A percentile compares a stretch with the other conserved stretches of the same genome.
These are phyloP conservation scores for Hypoxylon sp. DNA, from an alignment of 2,329 filamentous ascomycete genomes.

Conservation along the genomic window DNA sequence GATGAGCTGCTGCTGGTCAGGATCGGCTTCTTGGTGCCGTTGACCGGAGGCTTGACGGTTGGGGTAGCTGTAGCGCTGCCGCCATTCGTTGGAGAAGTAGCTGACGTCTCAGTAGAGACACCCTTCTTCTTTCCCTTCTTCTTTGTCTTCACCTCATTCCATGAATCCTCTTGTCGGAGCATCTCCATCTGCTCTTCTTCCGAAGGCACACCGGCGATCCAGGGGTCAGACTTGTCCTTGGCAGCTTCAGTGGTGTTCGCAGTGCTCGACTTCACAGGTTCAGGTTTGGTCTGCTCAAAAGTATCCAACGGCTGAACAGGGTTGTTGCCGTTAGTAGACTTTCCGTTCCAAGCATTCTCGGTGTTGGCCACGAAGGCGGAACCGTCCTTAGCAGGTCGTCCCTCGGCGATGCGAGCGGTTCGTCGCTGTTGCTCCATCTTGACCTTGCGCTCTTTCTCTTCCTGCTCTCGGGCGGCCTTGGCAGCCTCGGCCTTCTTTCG, in stretches of 20 bases:
- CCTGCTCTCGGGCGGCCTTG: slow-evolving; percentile 80
- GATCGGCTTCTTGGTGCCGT: slow-evolving; percentile 52
- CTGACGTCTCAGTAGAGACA: slow-evolving; percentile 55
- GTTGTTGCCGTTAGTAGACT: slow-evolving; percentile 57
- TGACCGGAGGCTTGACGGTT: slow-evolving; percentile 46
- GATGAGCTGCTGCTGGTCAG: slow-evolving; percentile 54
- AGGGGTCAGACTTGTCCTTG: slow-evolving; percentile 57
- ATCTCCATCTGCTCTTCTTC: slow-evolving; percentile 75
- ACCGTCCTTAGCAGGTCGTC: slow-evolving; percentile 86
- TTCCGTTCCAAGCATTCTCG: slow-evolving; percentile 60
- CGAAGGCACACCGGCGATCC: slow-evolving; percentile 68
- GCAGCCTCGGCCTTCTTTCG: slow-evolving; percentile 87
- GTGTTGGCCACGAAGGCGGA: slow-evolving; percentile 67
- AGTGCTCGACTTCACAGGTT: slow-evolving; percentile 51
- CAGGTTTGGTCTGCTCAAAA: slow-evolving; percentile 60
- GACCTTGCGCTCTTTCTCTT: slow-evolving; percentile 82
- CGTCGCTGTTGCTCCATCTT: slow-evolving; percentile 88
- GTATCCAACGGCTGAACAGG: slow-evolving; percentile 71
- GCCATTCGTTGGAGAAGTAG: slow-evolving; percentile 45
- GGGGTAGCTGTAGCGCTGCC: slow-evolving; percentile 39
- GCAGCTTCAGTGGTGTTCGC: slow-evolving; percentile 54
- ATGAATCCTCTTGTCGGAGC: slow-evolving; percentile 66
- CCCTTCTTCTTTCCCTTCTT: slow-evolving; percentile 61
- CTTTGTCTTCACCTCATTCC: slow-evolving; percentile 71
- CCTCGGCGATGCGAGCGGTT: slow-evolving; percentile 84